phyloP scores from a whole-genome alignment of 148 eudicot species.

The Rhododendron williamsianum region DNA sequence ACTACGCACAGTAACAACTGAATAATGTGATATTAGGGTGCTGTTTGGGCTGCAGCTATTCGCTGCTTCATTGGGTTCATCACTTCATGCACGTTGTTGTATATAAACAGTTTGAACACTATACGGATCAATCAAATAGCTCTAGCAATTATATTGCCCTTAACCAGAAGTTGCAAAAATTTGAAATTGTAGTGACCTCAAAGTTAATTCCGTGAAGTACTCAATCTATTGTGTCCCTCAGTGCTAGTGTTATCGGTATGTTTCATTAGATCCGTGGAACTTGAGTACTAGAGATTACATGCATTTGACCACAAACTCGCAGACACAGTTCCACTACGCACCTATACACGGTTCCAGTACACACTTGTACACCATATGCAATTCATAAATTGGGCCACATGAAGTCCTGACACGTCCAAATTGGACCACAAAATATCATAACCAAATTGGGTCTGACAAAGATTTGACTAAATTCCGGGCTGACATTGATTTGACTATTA shows the following conservation, averaged over 20 bases:
- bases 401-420: background rate
- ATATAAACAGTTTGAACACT: background rate
- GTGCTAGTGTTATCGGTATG: background rate
- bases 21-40: background rate
- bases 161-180: background rate
- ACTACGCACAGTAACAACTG: background rate
- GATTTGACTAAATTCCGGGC: background rate
- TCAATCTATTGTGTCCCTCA: background rate
- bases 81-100: background rate
- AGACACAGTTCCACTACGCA: too few relatives aligned
- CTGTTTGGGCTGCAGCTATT: background rate
- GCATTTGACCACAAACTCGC: background rate
- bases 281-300: background rate
- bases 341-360: background rate
- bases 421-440: background rate
- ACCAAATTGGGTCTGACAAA: background rate
- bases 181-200: background rate
- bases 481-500: background rate
- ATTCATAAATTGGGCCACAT: background rate
- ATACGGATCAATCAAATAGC: background rate
- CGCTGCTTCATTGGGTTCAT: background rate
- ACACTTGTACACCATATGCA: background rate
- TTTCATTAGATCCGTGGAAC: background rate
- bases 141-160: background rate
- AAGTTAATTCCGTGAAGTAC: background rate